Conservation (phyloP, 192 early-diverging fungal genomes). For the Martensiomyces pterosporus region DNA sequence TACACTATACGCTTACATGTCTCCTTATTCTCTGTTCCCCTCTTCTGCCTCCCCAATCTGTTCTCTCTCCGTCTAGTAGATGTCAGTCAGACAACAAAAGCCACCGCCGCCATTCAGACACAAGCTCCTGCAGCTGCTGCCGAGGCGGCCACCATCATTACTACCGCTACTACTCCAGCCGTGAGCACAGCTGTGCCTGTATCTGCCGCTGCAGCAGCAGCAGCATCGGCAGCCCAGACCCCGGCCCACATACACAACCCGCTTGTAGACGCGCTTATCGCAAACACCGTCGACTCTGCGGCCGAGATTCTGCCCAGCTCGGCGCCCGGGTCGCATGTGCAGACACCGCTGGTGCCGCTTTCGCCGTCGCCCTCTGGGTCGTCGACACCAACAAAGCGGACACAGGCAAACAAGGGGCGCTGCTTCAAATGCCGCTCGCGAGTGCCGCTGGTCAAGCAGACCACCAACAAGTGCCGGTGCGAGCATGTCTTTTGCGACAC, state of each 20-base stretch:
- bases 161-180: constrained; percentile 16
- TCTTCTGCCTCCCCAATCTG: neutral
- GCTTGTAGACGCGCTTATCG: constrained; percentile 10
- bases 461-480: constrained; percentile 75
- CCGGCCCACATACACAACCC: constrained; percentile 11
- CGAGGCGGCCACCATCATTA: constrained; percentile 12
- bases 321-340: constrained; percentile 19
- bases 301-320: constrained; percentile 15
- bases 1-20: constrained; percentile 5
- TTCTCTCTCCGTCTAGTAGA: constrained; percentile 23
- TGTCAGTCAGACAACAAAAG: constrained; percentile 23
- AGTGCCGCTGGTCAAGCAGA: constrained; percentile 73
- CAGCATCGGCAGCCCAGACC: constrained; percentile 1
- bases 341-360: constrained; percentile 30
- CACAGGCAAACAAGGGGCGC: constrained; percentile 65
- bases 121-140: constrained; percentile 12
- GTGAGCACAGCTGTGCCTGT: constrained; percentile 3
- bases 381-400: constrained; percentile 40
- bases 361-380: constrained; percentile 33
- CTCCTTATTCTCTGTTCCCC: constrained; percentile 15
- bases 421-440: constrained; percentile 68
- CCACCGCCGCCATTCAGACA: constrained; percentile 18
- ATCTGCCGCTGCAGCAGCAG: constrained; percentile 8
- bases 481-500: constrained; percentile 71
- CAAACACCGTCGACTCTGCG: constrained; percentile 8